Conservation (phyloP, 495 filamentous ascomycete species). For the Penicillium fimorum region DNA sequence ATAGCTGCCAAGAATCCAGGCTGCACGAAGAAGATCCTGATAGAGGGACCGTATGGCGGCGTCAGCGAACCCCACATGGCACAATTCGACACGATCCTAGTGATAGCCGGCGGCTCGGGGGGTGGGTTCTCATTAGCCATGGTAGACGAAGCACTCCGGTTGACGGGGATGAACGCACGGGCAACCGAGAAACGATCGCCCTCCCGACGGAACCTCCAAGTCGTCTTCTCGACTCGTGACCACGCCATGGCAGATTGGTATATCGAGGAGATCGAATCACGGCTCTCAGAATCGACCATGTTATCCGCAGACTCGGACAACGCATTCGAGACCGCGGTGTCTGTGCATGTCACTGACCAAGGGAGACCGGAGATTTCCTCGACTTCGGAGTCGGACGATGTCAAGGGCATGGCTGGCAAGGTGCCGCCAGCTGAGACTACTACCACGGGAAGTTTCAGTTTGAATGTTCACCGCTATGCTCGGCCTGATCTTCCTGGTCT, state of each 20-base stretch:
- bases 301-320: constrained; percentile 11
- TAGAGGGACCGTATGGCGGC: constrained; percentile 55
- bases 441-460: constrained; percentile 21
- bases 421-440: constrained; percentile 14
- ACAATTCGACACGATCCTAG: constrained; percentile 38
- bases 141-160: constrained; percentile 28
- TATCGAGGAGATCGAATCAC: constrained; percentile 25
- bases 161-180: constrained; percentile 7
- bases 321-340: constrained; percentile 36
- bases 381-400: constrained; percentile 12
- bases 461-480: constrained; percentile 24
- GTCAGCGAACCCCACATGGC: constrained; percentile 25
- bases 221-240: constrained; percentile 31
- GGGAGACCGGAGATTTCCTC: constrained; percentile 10
- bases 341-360: constrained; percentile 30
- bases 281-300: constrained; percentile 22
- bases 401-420: constrained; percentile 9
- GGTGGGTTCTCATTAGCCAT: constrained; percentile 48
- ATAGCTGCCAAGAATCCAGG: constrained; percentile 32
- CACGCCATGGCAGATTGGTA: constrained; percentile 30
- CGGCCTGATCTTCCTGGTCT: constrained; percentile 41
- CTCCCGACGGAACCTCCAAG: constrained; percentile 24
- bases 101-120: constrained; percentile 57
- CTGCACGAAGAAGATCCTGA: constrained; percentile 31
- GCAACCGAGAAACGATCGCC: constrained; percentile 2